A percentile compares a stretch with the other conserved stretches of the same genome.
Conservation (phyloP, 495 filamentous ascomycete species). For the Annulohypoxylon bovei region DNA sequence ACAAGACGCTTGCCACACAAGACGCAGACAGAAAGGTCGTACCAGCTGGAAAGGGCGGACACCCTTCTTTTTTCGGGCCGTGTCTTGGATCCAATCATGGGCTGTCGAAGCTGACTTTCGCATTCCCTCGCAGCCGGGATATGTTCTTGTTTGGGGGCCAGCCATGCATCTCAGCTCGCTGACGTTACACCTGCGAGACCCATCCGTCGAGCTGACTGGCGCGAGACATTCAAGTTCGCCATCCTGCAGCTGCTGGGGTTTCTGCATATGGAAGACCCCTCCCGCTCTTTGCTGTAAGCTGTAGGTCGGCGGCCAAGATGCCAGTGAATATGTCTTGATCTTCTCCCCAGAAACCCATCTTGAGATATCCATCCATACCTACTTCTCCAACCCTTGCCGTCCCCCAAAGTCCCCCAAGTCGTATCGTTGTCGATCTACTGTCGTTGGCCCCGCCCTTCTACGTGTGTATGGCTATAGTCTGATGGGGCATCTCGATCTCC, state of each 20-base stretch:
- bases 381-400: conserved; percentile 30
- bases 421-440: conserved; percentile 24
- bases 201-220: conserved; percentile 34
- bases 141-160: conserved; percentile 30
- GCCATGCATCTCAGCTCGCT: conserved; percentile 23
- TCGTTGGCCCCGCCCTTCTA: conserved; percentile 13
- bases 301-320: conserved; percentile 5
- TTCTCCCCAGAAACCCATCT: conserved; percentile 33
- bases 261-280: conserved; percentile 24
- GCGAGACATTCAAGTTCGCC: conserved; percentile 4
- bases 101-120: conserved; percentile 10
- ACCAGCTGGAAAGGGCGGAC: conserved; percentile 28
- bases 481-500: conserved; percentile 28
- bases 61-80: conserved; percentile 24
- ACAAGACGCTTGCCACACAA: conserved; percentile 7
- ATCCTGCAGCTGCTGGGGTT: conserved; percentile 25
- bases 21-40: conserved; percentile 16
- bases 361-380: conserved; percentile 26
- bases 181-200: conserved; percentile 35
- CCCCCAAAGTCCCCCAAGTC: not conserved
- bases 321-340: conserved; percentile 29
- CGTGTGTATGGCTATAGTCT: conserved; percentile 14
- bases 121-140: conserved; percentile 8
- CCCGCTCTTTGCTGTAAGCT: conserved; percentile 21
- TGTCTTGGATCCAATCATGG: conserved; percentile 17